phyloP scores from a whole-genome alignment of 495 filamentous ascomycete genomes.

The Penicillium mononematosum region DNA sequence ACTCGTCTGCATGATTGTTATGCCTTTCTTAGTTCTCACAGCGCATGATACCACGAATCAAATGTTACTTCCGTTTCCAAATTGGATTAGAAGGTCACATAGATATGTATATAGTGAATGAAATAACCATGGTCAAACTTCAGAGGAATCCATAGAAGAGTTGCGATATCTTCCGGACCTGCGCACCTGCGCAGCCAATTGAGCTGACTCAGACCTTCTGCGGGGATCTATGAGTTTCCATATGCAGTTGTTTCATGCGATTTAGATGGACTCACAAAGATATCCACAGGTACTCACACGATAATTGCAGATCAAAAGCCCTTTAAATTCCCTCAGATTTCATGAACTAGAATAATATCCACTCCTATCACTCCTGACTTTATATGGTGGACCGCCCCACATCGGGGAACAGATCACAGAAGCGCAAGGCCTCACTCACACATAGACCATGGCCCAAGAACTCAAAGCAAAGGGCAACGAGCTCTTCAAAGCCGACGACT shows the following conservation, averaged over 20 bases:
- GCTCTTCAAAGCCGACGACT: slow-evolving; percentile 69
- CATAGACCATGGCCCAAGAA: slow-evolving; percentile 37
- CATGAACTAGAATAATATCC: slow-evolving; percentile 1
- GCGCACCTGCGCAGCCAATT: neutral
- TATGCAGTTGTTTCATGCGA: neutral
- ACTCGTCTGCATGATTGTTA: slow-evolving; percentile 4
- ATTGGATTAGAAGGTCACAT: slow-evolving; percentile 11
- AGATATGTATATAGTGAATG: slow-evolving; percentile 16
- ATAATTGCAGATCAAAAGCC: neutral
- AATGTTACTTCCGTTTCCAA: slow-evolving; percentile 26
- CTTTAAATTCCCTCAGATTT: neutral
- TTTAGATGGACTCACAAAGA: neutral
- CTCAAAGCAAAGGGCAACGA: slow-evolving; percentile 47
- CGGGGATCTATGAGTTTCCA: slow-evolving; percentile 41
- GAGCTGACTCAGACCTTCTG: slow-evolving; percentile 26
- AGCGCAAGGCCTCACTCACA: neutral
- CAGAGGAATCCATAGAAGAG: neutral
- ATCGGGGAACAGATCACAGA: slow-evolving; percentile 22
- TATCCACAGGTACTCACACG: neutral
- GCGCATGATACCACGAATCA: slow-evolving; percentile 43
- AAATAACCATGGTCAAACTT: neutral
- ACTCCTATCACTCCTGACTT: slow-evolving; percentile 2
- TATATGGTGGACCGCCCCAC: slow-evolving; percentile 23
- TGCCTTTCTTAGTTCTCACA: slow-evolving; percentile 21
- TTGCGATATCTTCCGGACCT: neutral